Conservation (phyloP, 768 basidiomycete species). For the Amanita molliuscula region DNA sequence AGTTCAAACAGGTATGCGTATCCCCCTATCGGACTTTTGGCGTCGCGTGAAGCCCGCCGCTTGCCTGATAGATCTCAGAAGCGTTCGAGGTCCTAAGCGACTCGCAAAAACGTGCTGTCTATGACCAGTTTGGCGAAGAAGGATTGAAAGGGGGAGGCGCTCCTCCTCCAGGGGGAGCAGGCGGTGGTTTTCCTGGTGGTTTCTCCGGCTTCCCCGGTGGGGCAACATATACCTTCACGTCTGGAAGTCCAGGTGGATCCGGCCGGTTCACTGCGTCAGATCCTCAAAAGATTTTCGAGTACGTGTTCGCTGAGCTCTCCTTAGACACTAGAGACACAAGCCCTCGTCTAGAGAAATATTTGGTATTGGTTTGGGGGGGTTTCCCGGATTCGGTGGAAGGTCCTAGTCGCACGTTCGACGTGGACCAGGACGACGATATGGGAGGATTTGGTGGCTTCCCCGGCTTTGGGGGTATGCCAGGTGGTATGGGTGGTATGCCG, state of each 20-base stretch:
- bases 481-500: slow-evolving; percentile 18
- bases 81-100: slow-evolving; percentile 94
- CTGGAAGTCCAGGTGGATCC: slow-evolving; percentile 31
- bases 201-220: slow-evolving; percentile 36
- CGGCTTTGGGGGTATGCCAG: slow-evolving; percentile 22
- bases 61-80: slow-evolving; percentile 62
- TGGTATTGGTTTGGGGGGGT: slow-evolving; percentile 25
- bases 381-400: slow-evolving; percentile 17
- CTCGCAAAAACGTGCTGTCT: slow-evolving; percentile 72
- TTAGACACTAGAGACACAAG: background rate
- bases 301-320: slow-evolving; percentile 20
- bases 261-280: slow-evolving; percentile 60
- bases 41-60: background rate
- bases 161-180: slow-evolving; percentile 43
- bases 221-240: slow-evolving; percentile 47
- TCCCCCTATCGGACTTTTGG: background rate
- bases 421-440: slow-evolving; percentile 40
- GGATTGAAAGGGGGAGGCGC: slow-evolving; percentile 74
- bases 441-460: slow-evolving; percentile 22
- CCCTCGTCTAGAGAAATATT: slow-evolving; percentile 47
- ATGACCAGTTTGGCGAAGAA: slow-evolving; percentile 93
- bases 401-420: slow-evolving; percentile 16
- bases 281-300: slow-evolving; percentile 86
- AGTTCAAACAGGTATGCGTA: slow-evolving; percentile 77
- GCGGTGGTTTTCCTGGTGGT: slow-evolving; percentile 20